Percentiles rank a stretch among this genome's conserved stretches.
These are phyloP conservation scores for Phialocephala sp. DNA, from an alignment of 2,329 filamentous ascomycete genomes.

Conservation along the genomic window DNA sequence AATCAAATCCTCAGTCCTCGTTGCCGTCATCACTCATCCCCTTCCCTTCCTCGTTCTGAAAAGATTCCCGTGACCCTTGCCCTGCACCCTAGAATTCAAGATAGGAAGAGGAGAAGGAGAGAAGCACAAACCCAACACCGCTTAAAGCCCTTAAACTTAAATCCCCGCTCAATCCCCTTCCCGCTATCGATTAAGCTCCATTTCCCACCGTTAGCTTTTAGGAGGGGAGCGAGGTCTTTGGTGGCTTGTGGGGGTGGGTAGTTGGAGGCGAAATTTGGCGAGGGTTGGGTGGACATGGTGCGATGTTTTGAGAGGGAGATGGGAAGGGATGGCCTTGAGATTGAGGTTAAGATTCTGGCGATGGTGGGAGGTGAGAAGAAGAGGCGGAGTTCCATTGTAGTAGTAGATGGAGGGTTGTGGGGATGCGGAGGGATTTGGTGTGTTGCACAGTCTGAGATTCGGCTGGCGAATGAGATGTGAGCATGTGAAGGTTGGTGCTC, in stretches of 20 bases:
- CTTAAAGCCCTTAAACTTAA: constrained; percentile 68
- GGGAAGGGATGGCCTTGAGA: background rate
- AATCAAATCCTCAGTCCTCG: too few relatives aligned
- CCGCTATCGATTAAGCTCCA: constrained; percentile 60
- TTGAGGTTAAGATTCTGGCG: background rate
- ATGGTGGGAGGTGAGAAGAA: background rate
- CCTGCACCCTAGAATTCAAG: background rate
- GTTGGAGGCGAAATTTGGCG: constrained; percentile 28
- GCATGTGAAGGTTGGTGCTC: background rate
- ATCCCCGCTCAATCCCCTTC: constrained; percentile 62
- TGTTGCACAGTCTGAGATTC: too few relatives aligned
- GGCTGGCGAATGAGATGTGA: background rate
- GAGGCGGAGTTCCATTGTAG: too few relatives aligned
- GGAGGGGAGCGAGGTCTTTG: constrained; percentile 27
- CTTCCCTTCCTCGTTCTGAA: too few relatives aligned
- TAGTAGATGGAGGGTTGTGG: constrained; percentile 3
- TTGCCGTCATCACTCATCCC: too few relatives aligned
- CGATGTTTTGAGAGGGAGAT: background rate
- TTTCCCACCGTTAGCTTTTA: constrained; percentile 39
- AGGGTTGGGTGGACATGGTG: background rate
- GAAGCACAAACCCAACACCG: constrained; percentile 65
- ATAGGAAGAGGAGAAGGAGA: background rate
- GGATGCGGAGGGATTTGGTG: too few relatives aligned
- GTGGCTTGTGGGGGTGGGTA: constrained; percentile 25
- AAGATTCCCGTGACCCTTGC: too few relatives aligned